Evolutionary conservation across 2,329 filamentous ascomycete species (phyloP).

Genomic region (Boeremia exigua): DNA sequence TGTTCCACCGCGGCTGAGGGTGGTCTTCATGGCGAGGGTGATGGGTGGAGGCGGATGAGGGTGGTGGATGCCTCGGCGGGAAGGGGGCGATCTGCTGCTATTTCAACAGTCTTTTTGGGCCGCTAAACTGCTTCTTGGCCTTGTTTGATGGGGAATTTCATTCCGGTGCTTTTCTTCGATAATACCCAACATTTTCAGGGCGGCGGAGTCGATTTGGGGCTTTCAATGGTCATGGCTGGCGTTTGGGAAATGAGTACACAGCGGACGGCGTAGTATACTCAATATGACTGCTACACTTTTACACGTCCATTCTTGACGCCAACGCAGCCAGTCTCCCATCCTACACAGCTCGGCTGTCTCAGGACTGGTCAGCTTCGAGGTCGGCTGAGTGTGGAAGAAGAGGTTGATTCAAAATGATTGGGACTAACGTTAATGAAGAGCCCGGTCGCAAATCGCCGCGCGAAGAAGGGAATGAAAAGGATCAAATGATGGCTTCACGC

Average conservation of each 20-base stretch:
- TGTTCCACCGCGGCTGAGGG: constrained; percentile 39
- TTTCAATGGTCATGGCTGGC: background rate
- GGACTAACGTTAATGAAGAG: no score
- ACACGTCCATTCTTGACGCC: no score
- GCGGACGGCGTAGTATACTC: no score
- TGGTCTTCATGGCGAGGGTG: background rate
- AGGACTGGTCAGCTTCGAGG: no score
- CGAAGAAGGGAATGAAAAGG: no score
- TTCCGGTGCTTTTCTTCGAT: background rate
- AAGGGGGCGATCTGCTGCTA: background rate
- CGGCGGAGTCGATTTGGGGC: background rate
- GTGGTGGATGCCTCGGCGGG: background rate
- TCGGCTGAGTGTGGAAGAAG: no score
- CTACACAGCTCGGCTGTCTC: no score
- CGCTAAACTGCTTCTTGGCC: background rate
- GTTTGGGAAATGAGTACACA: background rate
- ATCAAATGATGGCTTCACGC: no score
- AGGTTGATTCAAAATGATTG: no score
- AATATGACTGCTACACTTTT: no score
- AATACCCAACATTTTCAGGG: background rate
- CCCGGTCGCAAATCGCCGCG: no score
- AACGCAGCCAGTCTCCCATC: no score
- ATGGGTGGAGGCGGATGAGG: background rate
- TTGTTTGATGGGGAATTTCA: background rate
- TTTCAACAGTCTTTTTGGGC: background rate